Evolutionary conservation across 768 basidiomycete species (phyloP).

Genomic region (Suillus brevipes): DNA sequence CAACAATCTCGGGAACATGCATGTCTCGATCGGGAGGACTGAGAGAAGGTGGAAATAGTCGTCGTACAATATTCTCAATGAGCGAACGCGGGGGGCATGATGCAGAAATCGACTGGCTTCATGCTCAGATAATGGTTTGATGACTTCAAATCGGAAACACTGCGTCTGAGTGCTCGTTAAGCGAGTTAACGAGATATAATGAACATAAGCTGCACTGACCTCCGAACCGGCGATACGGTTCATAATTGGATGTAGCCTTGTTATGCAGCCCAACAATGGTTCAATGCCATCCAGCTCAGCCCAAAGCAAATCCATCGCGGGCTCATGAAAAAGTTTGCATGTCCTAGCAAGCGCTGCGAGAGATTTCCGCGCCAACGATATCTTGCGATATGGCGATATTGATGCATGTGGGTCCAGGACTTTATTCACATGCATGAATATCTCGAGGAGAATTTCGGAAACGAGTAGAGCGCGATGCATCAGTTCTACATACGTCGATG

Average conservation of each 20-base stretch:
- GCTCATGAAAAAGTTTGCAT: constrained; percentile 3
- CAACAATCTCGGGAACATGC: neutral
- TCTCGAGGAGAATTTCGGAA: neutral
- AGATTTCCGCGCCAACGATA: neutral
- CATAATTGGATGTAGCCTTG: neutral
- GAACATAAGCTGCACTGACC: neutral
- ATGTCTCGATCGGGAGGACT: neutral
- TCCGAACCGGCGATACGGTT: neutral
- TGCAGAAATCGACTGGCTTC: neutral
- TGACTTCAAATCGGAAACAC: neutral
- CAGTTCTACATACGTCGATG: too few relatives aligned
- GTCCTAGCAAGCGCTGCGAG: constrained; percentile 6
- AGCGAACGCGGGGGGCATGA: neutral
- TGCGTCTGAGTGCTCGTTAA: neutral
- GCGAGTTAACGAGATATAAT: neutral
- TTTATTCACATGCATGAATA: neutral
- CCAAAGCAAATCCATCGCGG: constrained; percentile 7
- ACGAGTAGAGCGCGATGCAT: neutral
- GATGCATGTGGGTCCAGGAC: neutral
- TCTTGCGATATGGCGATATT: too few relatives aligned
- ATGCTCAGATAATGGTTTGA: neutral
- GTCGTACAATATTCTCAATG: neutral
- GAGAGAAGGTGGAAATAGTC: neutral
- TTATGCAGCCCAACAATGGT: neutral
- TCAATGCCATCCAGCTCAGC: neutral